These are phyloP conservation scores for Solanum ossicruentum DNA, from an alignment of 257 asterid genomes.

Conservation along the genomic window DNA sequence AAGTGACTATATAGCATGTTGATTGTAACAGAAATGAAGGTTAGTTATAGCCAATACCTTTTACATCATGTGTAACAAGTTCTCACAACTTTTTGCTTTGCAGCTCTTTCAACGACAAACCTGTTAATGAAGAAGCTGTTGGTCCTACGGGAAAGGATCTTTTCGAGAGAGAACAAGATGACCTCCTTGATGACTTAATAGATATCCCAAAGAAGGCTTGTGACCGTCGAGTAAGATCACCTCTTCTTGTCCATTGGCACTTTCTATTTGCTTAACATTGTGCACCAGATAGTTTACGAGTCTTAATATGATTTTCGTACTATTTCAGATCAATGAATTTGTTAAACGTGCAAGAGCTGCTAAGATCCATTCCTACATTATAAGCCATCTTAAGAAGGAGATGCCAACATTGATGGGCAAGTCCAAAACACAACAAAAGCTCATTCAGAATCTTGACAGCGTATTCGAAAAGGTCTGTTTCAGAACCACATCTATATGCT, in stretches of 20 bases:
- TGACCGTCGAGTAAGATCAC: slow-evolving; percentile 64
- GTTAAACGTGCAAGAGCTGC: slow-evolving; percentile 95
- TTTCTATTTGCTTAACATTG: neutral
- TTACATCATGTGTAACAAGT: neutral
- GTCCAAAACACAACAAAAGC: slow-evolving; percentile 55
- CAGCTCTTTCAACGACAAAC: slow-evolving; percentile 89
- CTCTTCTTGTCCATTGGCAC: neutral
- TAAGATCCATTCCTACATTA: slow-evolving; percentile 85
- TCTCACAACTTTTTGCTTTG: neutral
- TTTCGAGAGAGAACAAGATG: slow-evolving; percentile 91
- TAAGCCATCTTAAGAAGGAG: slow-evolving; percentile 85
- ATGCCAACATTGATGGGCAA: slow-evolving; percentile 91
- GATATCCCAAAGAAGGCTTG: slow-evolving; percentile 96
- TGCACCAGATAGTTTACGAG: neutral
- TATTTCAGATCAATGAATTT: slow-evolving; percentile 71
- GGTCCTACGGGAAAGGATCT: slow-evolving; percentile 82
- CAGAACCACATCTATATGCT: neutral
- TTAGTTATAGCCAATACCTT: neutral
- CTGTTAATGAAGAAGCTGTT: slow-evolving; percentile 41
- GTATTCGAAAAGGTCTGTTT: slow-evolving; percentile 53
- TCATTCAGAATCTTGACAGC: slow-evolving; percentile 45
- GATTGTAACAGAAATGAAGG: neutral
- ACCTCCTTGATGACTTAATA: slow-evolving; percentile 72
- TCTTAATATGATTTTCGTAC: neutral
- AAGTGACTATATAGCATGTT: neutral